Conservation (phyloP, 129 eudicot genomes). For the Artemisia argyi region DNA sequence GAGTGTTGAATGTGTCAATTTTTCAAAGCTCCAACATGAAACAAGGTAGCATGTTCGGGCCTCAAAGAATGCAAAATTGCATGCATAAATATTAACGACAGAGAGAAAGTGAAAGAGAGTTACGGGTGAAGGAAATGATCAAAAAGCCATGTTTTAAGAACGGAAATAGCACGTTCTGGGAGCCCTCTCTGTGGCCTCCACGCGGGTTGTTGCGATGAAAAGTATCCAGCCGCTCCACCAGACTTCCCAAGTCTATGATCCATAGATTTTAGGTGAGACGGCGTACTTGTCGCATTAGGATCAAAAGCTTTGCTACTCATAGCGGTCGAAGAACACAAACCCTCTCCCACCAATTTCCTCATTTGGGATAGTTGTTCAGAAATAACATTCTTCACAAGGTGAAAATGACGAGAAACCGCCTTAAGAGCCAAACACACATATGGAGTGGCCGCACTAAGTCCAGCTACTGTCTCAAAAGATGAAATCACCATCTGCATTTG, state of each 20-base stretch:
- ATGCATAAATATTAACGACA: not conserved
- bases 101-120: not conserved
- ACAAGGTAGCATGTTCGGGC: too few species aligned
- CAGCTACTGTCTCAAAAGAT: conserved; percentile 80
- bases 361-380: conserved; percentile 54
- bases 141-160: conserved; percentile 87
- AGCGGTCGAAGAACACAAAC: conserved; percentile 44
- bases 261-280: conserved; percentile 41
- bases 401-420: conserved; percentile 67
- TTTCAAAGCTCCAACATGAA: too few species aligned
- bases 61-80: not conserved
- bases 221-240: conserved; percentile 30
- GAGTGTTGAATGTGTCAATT: too few species aligned
- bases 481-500: conserved; percentile 86
- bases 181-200: conserved; percentile 98
- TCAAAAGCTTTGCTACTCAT: conserved; percentile 40
- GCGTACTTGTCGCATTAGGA: conserved; percentile 27
- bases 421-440: conserved; percentile 67
- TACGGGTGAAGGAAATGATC: conserved; percentile 99
- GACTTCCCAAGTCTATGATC: conserved; percentile 40
- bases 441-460: conserved; percentile 73
- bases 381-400: conserved; percentile 58
- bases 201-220: conserved; percentile 56
- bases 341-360: conserved; percentile 49
- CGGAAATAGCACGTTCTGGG: conserved; percentile 83